Evolutionary conservation across 1,284 basidiomycete genomes (phyloP), one percentile per base, ranked within the genome.

Genomic region (Chiua sp.): DNA sequence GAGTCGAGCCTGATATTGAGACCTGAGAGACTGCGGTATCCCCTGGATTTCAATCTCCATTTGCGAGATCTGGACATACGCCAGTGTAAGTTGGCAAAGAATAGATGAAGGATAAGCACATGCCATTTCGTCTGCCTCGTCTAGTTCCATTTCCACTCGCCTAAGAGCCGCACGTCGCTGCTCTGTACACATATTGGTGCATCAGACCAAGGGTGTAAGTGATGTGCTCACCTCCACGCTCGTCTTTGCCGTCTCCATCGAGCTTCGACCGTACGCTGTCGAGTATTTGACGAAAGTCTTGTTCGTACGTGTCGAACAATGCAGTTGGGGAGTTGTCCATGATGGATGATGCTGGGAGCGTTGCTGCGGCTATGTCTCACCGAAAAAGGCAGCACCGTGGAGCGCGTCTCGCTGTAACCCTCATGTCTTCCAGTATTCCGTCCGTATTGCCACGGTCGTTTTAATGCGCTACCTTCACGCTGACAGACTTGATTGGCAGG

Each of bases 11-110:
- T 90, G 87, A 75, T 95, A 94, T 60, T 87, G 85, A 0, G 86
- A 77, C 52, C 90, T 86, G 66, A 96, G 82, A 35, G 91, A 91
- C 69, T 93, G 89, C 0, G 96, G 96, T 74, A 98, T 96, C 15
- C 93, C 92, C 71, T 96, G 95, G n/a, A 98, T 90, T 79, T 99
- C 98, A 63, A 99, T 92, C 77, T 98, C 96, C 97, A 99, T 98
- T 85, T 99, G 98, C 39, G 94, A 94, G 65, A 98, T 86, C 95
- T 97, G 67, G 44, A 23, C 18, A 11, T 26, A 37, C 35, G 6
- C 18, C 39, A 7, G 33, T 28, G 59, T 64, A 49, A 65, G 63
- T 23, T 11, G 35, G 53, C 30, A 30, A 51, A 59, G 15, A 59
- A 30, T 4, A 46, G 3, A 12, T 10, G 18, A 42, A 12, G 51